Evolutionary conservation across 169 alveolate species (phyloP).

Genomic region (Plasmodium malariae): DNA sequence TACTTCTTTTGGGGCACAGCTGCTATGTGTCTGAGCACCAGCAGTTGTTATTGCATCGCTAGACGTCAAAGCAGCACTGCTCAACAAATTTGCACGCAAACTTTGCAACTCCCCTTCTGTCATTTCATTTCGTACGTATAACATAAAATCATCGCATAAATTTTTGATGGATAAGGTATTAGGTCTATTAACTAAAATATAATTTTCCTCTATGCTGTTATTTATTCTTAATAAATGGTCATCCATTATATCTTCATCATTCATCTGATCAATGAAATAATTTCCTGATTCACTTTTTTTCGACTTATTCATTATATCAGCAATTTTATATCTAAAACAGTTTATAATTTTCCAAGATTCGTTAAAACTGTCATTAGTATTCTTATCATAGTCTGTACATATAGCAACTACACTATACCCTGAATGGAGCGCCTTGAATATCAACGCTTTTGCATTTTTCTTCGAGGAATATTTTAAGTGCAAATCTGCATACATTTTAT

Average conservation of each 20-base stretch:
- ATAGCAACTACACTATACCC: conserved; percentile 73
- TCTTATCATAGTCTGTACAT: conserved; percentile 13
- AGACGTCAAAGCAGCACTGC: not conserved
- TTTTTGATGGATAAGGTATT: conserved; percentile 44
- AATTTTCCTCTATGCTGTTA: conserved; percentile 18
- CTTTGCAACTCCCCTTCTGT: conserved; percentile 1
- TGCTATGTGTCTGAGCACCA: no score
- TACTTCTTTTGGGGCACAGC: no score
- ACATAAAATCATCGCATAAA: conserved; percentile 72
- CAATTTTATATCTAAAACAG: not conserved
- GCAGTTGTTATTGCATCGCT: no score
- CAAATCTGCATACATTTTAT: conserved; percentile 49
- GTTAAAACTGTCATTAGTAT: not conserved
- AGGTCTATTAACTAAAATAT: conserved; percentile 37
- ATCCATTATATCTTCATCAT: conserved; percentile 25
- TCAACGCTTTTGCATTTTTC: conserved; percentile 9
- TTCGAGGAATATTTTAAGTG: conserved; percentile 15
- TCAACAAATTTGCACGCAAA: not conserved
- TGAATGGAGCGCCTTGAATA: conserved; percentile 31
- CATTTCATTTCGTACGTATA: conserved; percentile 9
- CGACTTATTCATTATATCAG: not conserved
- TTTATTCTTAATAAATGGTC: conserved; percentile 26
- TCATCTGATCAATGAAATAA: conserved; percentile 29
- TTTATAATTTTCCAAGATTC: conserved; percentile 42
- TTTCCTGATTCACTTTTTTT: not conserved